Evolutionary conservation across 345 rosid genomes (phyloP).

Genomic region (Citrus medica): DNA sequence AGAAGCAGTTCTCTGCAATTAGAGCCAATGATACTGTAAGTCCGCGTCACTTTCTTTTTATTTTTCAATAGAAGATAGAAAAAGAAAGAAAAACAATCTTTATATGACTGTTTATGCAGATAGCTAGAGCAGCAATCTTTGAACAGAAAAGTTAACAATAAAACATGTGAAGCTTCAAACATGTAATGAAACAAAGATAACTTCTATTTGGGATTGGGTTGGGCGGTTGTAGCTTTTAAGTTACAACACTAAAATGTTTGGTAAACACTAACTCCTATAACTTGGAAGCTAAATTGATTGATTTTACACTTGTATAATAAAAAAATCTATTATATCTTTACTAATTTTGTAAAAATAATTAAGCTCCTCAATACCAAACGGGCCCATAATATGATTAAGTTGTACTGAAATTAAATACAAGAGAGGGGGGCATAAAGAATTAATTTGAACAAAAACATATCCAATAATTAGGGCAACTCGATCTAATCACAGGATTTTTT

Average conservation of each 20-base stretch:
- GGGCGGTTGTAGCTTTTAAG: too few relatives aligned
- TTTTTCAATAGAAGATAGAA: background rate
- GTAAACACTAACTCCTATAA: too few relatives aligned
- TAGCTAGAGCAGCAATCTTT: background rate
- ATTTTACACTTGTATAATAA: too few relatives aligned
- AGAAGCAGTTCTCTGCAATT: slow-evolving; percentile 65
- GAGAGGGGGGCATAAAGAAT: background rate
- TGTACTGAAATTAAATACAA: background rate
- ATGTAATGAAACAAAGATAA: background rate
- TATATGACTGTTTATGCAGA: background rate
- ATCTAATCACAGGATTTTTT: background rate
- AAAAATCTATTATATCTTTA: too few relatives aligned
- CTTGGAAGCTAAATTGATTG: too few relatives aligned
- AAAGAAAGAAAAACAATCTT: background rate
- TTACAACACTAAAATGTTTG: too few relatives aligned
- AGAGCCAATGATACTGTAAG: slow-evolving; percentile 20
- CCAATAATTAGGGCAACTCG: background rate
- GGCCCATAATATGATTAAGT: background rate
- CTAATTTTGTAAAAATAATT: too few relatives aligned
- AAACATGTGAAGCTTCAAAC: background rate
- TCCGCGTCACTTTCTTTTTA: slow-evolving; percentile 5
- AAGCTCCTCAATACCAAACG: too few relatives aligned
- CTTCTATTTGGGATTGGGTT: too few relatives aligned
- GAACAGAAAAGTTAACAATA: background rate
- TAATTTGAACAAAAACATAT: background rate